Base-by-base conservation (phyloP, 441 rosid genomes). In the Dalechampia spathulata region DNA sequence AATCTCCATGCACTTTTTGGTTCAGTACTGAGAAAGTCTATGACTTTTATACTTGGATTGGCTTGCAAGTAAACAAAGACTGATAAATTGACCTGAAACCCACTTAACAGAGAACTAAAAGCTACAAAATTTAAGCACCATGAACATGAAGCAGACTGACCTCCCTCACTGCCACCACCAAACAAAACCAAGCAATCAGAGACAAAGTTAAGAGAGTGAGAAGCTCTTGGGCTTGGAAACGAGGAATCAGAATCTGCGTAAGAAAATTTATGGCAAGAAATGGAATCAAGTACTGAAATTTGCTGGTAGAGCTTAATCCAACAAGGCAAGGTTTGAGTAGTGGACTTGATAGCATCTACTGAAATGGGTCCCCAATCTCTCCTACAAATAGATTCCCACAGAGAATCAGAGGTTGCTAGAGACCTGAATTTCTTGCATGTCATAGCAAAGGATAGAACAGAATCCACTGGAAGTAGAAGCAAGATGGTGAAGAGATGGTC, bases 81-180 rank as follows among this genome's bases (percentile, higher is more conserved):
- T 30, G 8, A 30, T 30, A 4, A 30, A 30, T n/a, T n/a, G n/a
- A 30, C 5, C 8, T 30, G 34, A 43, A 27, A 12, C 22, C 42
- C 5, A 34, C 22, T 5, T 45, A 5, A 9, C 28, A 32, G 6
- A 16, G 7, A 4, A 19, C 42, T 55, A 27, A 5, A 20, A 12
- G 5, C 41, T 38, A 32, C 26, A 22, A 48, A 15, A 27, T 32
- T 43, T 19, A 37, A 52, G 28, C 40, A 46, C 15, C 3, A 45
- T 2, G 23, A 19, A 16, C 8, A 44, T 41, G 48, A 44, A 15
- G 46, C 15, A 10, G 32, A 60, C 78, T 72, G 57, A 93, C 97
- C 99, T 87, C 97, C 99, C 75, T 89, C 90, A 62, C 82, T 69
- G 57, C 99, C 99, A 58, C 97, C 99, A 47, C 99, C 99, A 63